phyloP scores from a whole-genome alignment of 805 yeast genomes.

The Kodamaea kakaduensis region DNA sequence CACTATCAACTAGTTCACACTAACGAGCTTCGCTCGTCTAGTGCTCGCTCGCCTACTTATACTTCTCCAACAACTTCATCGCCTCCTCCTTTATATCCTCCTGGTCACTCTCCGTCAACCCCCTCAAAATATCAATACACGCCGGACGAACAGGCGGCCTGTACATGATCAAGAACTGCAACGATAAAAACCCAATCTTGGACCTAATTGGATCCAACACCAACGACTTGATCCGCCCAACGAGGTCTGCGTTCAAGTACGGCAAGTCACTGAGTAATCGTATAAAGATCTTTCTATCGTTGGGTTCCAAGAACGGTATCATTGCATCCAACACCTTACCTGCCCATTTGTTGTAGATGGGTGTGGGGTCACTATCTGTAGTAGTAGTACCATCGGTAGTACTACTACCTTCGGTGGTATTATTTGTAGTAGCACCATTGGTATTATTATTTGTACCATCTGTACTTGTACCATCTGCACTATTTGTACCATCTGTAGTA shows the following conservation, averaged over 20 bases:
- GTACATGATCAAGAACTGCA: constrained; percentile 81
- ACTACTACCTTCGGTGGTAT: constrained; percentile 18
- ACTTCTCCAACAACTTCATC: constrained; percentile 44
- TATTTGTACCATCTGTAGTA: too few species aligned
- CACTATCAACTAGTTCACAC: too few species aligned
- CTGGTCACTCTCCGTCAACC: constrained; percentile 42
- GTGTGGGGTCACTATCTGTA: too few species aligned
- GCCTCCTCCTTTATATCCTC: constrained; percentile 50
- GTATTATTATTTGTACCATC: too few species aligned
- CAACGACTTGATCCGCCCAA: constrained; percentile 63
- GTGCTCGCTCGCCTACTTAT: too few species aligned
- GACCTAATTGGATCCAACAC: constrained; percentile 84
- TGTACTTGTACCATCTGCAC: too few species aligned
- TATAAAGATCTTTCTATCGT: constrained; percentile 76
- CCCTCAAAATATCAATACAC: constrained; percentile 48
- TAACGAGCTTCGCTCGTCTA: too few species aligned
- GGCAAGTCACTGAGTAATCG: constrained; percentile 88
- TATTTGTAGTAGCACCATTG: too few species aligned
- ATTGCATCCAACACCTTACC: constrained; percentile 68
- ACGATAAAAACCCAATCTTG: constrained; percentile 74
- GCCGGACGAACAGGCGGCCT: constrained; percentile 75
- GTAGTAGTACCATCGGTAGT: too few species aligned
- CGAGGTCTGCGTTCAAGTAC: constrained; percentile 56
- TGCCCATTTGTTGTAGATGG: constrained; percentile 66
- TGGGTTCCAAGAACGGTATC: constrained; percentile 78